Evolutionary conservation across 2,329 filamentous ascomycete species (phyloP).

Genomic region (Gaeumannomyces tritici): DNA sequence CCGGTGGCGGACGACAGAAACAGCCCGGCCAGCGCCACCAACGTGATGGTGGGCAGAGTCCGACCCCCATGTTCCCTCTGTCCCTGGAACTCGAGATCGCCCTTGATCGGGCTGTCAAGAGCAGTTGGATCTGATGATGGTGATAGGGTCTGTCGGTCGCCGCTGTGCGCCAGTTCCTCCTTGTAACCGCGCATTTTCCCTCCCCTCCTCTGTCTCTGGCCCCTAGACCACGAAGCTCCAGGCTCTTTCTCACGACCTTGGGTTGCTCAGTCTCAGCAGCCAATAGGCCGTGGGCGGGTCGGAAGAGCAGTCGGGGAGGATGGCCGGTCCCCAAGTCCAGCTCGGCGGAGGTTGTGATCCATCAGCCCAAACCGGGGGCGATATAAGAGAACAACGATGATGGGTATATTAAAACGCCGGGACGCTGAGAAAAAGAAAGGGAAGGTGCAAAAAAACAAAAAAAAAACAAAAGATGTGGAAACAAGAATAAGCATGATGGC

Average conservation of each 20-base stretch:
- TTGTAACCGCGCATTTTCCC: background rate
- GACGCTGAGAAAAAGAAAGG: background rate
- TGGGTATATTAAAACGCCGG: background rate
- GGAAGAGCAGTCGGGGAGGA: background rate
- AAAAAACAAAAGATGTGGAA: background rate
- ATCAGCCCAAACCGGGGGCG: background rate
- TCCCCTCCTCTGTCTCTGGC: background rate
- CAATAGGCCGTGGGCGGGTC: background rate
- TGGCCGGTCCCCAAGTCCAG: conserved; percentile 4
- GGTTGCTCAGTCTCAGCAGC: background rate
- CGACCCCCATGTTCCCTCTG: background rate
- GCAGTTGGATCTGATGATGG: background rate
- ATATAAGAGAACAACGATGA: background rate
- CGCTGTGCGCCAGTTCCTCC: background rate
- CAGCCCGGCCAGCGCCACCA: conserved; percentile 17
- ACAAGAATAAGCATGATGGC: background rate
- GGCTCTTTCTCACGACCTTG: background rate
- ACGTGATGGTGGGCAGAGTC: conserved; percentile 13
- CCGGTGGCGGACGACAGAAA: conserved; percentile 19
- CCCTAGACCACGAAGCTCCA: background rate
- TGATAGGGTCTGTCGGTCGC: background rate
- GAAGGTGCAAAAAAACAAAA: background rate
- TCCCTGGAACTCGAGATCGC: conserved; percentile 1
- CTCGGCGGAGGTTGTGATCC: background rate
- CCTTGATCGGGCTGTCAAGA: background rate